Evolutionary conservation across 2,329 filamentous ascomycete species (phyloP).

Genomic region (Coniochaeta ligniaria): DNA sequence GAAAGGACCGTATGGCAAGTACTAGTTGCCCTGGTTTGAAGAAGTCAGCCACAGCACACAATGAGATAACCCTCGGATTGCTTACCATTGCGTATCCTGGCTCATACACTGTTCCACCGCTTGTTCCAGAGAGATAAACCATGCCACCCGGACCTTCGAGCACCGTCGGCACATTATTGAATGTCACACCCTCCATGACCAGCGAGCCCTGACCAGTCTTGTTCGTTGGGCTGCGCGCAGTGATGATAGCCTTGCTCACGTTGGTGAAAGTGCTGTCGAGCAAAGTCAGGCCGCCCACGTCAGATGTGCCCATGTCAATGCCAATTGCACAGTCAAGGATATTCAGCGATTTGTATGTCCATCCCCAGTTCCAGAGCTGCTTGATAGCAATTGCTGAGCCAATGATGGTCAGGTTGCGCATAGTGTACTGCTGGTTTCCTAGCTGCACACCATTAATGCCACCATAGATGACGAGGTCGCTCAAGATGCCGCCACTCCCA

Average conservation of each 20-base stretch:
- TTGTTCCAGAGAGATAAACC: conserved; percentile 47
- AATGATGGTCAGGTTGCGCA: conserved; percentile 59
- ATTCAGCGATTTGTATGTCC: conserved; percentile 60
- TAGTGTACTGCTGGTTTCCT: conserved; percentile 66
- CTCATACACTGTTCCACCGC: conserved; percentile 35
- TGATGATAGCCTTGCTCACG: conserved; percentile 60
- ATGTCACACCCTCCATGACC: conserved; percentile 39
- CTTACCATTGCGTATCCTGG: conserved; percentile 37
- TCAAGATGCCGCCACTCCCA: conserved; percentile 59
- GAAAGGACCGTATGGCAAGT: conserved; percentile 38
- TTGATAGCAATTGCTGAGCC: conserved; percentile 57
- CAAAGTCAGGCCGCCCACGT: conserved; percentile 68
- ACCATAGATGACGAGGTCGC: conserved; percentile 64
- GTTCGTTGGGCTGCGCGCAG: conserved; percentile 36
- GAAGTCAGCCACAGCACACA: neutral
- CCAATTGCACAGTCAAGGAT: conserved; percentile 58
- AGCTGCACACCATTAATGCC: conserved; percentile 51
- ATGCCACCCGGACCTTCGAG: conserved; percentile 31
- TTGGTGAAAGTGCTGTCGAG: conserved; percentile 65
- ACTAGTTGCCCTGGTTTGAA: conserved; percentile 53
- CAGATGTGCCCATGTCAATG: conserved; percentile 56
- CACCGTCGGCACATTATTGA: conserved; percentile 25
- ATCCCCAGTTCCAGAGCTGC: conserved; percentile 72
- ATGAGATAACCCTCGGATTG: neutral
- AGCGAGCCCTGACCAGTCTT: conserved; percentile 33